A percentile compares a stretch with the other conserved stretches of the same genome.
Evolutionary conservation across 345 rosid genomes (phyloP).

Genomic region (Anastatica hierochuntica): DNA sequence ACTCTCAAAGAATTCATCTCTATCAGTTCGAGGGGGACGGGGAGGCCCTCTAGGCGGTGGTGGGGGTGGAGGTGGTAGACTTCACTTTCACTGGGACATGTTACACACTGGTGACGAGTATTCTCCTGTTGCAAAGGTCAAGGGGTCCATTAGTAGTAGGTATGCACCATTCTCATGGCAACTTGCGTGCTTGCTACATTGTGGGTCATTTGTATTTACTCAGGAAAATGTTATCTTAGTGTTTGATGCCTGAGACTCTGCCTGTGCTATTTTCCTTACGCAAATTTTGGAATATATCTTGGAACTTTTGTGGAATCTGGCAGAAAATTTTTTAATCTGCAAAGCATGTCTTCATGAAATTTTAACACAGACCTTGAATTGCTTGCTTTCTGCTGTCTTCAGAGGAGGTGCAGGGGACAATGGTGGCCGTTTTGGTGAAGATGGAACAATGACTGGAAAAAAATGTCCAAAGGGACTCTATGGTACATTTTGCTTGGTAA

Average conservation of each 20-base stretch:
- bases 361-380: constrained; percentile 1
- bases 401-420: constrained; percentile 85
- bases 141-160: constrained; percentile 68
- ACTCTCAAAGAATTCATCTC: constrained; percentile 52
- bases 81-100: constrained; percentile 95
- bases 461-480: constrained; percentile 85
- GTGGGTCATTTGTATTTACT: background rate
- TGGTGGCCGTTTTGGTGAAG: constrained; percentile 74
- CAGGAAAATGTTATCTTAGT: background rate
- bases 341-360: background rate
- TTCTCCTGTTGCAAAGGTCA: constrained; percentile 61
- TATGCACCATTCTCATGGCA: constrained; percentile 23
- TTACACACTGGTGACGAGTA: constrained; percentile 66
- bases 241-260: constrained; percentile 1
- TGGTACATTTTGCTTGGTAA: constrained; percentile 89
- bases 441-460: constrained; percentile 84
- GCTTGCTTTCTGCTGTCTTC: constrained; percentile 31
- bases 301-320: background rate
- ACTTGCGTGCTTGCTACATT: constrained; percentile 2
- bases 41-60: constrained; percentile 90
- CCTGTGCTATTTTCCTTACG: background rate
- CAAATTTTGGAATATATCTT: background rate
- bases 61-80: constrained; percentile 98
- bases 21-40: constrained; percentile 72
- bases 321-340: background rate